A percentile compares a stretch with the other conserved stretches of the same genome.
phyloP scores from a whole-genome alignment of 2,329 filamentous ascomycete species.

The Cucurbitaria berberidis region DNA sequence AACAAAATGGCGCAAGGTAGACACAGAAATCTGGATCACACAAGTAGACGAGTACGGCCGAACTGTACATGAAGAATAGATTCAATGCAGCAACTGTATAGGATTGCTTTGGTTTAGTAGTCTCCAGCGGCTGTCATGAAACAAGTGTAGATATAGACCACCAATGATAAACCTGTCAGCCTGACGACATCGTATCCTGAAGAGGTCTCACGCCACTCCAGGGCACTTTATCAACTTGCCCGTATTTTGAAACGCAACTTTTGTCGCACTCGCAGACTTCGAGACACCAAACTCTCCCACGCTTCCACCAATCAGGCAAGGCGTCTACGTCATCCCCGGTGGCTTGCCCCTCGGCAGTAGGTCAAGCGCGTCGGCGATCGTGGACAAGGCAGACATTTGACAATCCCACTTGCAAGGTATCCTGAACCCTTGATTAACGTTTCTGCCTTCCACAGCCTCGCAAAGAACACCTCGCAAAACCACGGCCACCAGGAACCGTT shows the following conservation, averaged over 20 bases:
- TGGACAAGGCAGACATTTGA: conserved; percentile 19
- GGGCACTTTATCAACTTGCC: background rate
- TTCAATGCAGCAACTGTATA: background rate
- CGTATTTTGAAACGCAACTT: background rate
- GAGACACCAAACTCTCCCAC: background rate
- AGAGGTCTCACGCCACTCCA: background rate
- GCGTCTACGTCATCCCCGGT: conserved; percentile 26
- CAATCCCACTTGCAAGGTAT: conserved; percentile 13
- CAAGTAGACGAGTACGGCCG: background rate
- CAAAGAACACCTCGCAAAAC: background rate
- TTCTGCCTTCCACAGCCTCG: conserved; percentile 1
- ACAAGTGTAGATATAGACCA: background rate
- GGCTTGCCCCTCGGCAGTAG: conserved; percentile 10
- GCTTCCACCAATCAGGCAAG: conserved; percentile 15
- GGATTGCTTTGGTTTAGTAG: background rate
- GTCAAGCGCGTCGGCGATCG: conserved; percentile 12
- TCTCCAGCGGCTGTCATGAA: background rate
- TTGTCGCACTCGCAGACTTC: background rate
- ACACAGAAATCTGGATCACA: background rate
- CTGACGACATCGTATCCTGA: background rate
- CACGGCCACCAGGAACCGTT: conserved; percentile 5
- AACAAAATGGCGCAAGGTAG: background rate
- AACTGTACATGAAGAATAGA: background rate
- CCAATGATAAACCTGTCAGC: background rate
- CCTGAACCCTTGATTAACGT: background rate